Percentiles rank a stretch among this genome's conserved stretches.
These are phyloP conservation scores for Entomortierella chlamydospora DNA, from an alignment of 192 early-diverging fungal genomes.

Conservation along the genomic window DNA sequence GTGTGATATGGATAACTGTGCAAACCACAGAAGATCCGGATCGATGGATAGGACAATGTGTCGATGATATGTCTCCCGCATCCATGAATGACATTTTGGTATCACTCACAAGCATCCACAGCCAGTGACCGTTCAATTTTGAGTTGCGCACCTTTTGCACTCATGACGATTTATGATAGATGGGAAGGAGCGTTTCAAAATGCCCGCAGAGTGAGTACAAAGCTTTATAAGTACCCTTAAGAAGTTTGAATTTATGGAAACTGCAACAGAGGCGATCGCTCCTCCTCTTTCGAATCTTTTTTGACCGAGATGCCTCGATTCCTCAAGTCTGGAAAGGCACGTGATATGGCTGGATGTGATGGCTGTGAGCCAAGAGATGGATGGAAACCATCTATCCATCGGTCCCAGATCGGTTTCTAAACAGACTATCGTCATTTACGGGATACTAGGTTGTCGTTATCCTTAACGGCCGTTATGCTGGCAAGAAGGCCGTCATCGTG, in stretches of 20 bases:
- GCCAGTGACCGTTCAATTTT: slow-evolving; percentile 9
- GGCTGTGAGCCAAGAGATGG: not conserved
- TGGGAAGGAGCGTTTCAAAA: not conserved
- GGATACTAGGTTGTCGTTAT: slow-evolving; percentile 90
- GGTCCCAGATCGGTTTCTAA: slow-evolving; percentile 3
- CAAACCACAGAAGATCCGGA: not conserved
- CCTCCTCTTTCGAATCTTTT: slow-evolving; percentile 28
- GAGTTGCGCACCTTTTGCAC: slow-evolving; percentile 18
- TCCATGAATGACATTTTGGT: not conserved
- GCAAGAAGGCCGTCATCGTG: slow-evolving; percentile 99
- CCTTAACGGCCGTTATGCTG: slow-evolving; percentile 98
- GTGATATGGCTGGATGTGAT: slow-evolving; percentile 8
- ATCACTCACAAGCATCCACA: not conserved
- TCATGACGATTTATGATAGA: slow-evolving; percentile 8
- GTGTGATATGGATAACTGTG: no score
- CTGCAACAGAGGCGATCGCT: no score
- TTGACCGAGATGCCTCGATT: slow-evolving; percentile 45
- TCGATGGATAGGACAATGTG: slow-evolving; percentile 14
- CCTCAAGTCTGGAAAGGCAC: slow-evolving; percentile 44
- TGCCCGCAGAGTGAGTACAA: no score
- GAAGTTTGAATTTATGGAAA: no score
- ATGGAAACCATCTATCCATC: slow-evolving; percentile 28
- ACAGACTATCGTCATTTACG: not conserved
- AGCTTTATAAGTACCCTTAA: slow-evolving; percentile 1
- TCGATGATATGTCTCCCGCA: not conserved